A percentile compares a stretch with the other conserved stretches of the same genome.
phyloP scores from a whole-genome alignment of 345 rosid species.

The Linum lewisii region DNA sequence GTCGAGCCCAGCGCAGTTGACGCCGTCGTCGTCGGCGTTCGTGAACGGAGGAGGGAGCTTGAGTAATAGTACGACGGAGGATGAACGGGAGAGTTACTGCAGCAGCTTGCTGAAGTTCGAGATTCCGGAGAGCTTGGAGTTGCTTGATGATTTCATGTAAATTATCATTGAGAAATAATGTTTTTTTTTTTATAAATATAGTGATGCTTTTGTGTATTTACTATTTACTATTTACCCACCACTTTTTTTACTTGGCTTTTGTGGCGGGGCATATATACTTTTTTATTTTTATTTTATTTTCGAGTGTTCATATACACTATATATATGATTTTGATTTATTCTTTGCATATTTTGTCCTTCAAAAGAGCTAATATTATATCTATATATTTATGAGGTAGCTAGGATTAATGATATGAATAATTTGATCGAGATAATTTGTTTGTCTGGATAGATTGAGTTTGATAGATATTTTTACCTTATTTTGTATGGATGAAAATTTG shows the following conservation, averaged over 20 bases:
- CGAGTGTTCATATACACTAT: background rate
- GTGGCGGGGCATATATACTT: background rate
- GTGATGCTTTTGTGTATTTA: background rate
- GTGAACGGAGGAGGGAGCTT: slow-evolving; percentile 29
- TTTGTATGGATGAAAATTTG: too few species aligned
- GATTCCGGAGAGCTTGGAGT: slow-evolving; percentile 53
- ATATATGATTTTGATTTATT: too few species aligned
- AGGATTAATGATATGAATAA: too few species aligned
- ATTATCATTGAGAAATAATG: background rate
- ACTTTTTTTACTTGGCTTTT: too few species aligned
- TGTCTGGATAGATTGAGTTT: too few species aligned
- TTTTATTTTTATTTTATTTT: too few species aligned
- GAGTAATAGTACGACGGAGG: slow-evolving; percentile 16
- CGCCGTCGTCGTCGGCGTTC: slow-evolving; percentile 44
- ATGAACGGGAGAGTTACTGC: slow-evolving; percentile 61
- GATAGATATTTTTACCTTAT: too few species aligned
- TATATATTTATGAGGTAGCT: too few species aligned
- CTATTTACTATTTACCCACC: background rate
- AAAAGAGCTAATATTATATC: too few species aligned
- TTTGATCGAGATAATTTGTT: too few species aligned
- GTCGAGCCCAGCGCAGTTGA: slow-evolving; percentile 39
- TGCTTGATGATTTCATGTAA: slow-evolving; percentile 54
- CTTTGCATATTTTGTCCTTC: background rate
- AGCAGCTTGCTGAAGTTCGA: slow-evolving; percentile 66
- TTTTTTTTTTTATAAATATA: background rate